These are phyloP conservation scores for Eutrema yunnanense DNA, from an alignment of 345 rosid species.

Conservation along the genomic window DNA sequence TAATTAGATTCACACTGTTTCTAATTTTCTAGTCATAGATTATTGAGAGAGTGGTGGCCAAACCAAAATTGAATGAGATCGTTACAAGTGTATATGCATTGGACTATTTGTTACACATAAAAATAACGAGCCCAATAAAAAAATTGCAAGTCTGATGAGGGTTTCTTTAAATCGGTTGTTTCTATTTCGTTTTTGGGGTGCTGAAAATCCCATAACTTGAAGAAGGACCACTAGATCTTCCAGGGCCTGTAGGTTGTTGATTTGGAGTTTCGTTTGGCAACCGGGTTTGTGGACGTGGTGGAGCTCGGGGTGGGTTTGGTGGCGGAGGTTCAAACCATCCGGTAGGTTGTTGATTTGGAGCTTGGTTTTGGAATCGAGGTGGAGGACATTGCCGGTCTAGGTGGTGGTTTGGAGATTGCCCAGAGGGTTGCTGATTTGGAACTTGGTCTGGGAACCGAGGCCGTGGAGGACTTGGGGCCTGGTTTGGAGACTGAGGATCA, in stretches of 20 bases:
- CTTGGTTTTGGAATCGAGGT: slow-evolving; percentile 21
- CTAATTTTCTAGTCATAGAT: background rate
- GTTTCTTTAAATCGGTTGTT: background rate
- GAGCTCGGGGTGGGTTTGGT: slow-evolving; percentile 5
- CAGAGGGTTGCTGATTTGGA: slow-evolving; percentile 18
- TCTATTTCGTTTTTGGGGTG: slow-evolving; percentile 27
- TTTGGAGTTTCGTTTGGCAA: slow-evolving; percentile 24
- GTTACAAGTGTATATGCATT: slow-evolving; percentile 10
- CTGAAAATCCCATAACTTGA: slow-evolving; percentile 63
- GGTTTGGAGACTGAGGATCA: slow-evolving; percentile 23
- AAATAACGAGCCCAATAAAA: slow-evolving; percentile 1
- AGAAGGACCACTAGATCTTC: slow-evolving; percentile 24
- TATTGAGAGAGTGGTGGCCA: background rate
- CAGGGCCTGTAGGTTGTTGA: slow-evolving; percentile 12
- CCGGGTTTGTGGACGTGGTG: slow-evolving; percentile 23
- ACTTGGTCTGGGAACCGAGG: slow-evolving; percentile 19
- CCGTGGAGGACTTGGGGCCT: background rate
- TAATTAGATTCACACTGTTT: background rate
- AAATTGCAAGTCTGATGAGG: background rate
- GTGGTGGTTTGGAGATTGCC: slow-evolving; percentile 12
- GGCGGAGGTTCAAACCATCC: slow-evolving; percentile 28
- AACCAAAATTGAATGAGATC: background rate
- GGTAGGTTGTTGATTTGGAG: slow-evolving; percentile 24
- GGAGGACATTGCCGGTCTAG: slow-evolving; percentile 22
- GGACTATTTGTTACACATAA: slow-evolving; percentile 13